Evolutionary conservation across 1,284 basidiomycete genomes (phyloP).

Genomic region (Peniophora sp.): DNA sequence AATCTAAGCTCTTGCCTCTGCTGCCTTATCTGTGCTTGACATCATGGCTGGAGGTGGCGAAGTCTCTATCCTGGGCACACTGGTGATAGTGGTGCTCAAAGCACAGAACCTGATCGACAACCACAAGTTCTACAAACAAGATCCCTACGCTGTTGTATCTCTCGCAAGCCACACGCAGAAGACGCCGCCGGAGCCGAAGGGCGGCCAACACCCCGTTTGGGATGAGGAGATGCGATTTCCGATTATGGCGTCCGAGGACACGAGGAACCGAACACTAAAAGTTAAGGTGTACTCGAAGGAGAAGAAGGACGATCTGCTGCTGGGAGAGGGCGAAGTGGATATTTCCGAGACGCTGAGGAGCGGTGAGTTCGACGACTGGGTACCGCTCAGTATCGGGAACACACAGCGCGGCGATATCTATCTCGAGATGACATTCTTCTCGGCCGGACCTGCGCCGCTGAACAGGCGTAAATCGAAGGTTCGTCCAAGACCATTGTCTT

Average conservation of each 20-base stretch:
- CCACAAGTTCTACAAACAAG: conserved; percentile 71
- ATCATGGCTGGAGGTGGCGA: conserved; percentile 4
- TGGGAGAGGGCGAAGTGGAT: conserved; percentile 57
- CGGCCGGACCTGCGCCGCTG: conserved; percentile 46
- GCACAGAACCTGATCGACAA: conserved; percentile 64
- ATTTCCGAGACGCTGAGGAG: conserved; percentile 58
- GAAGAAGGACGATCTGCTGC: conserved; percentile 44
- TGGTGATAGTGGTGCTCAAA: conserved; percentile 69
- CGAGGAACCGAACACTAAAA: conserved; percentile 48
- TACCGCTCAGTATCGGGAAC: conserved; percentile 46
- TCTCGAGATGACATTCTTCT: conserved; percentile 72
- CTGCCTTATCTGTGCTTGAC: no score
- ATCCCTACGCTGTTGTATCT: conserved; percentile 52
- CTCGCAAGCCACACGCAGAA: conserved; percentile 39
- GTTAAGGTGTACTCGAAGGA: conserved; percentile 63
- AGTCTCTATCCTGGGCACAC: conserved; percentile 47
- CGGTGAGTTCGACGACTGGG: conserved; percentile 78
- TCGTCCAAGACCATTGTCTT: conserved; percentile 33
- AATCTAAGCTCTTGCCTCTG: no score
- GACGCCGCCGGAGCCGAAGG: conserved; percentile 58
- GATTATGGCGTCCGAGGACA: conserved; percentile 36
- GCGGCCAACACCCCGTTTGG: conserved; percentile 75
- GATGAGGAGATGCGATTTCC: conserved; percentile 64
- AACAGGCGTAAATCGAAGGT: conserved; percentile 39
- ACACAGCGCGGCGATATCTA: conserved; percentile 62